A percentile compares a stretch with the other conserved stretches of the same genome.
phyloP scores from a whole-genome alignment of 2,329 filamentous ascomycete genomes.

The Dothidotthia symphoricarpi region DNA sequence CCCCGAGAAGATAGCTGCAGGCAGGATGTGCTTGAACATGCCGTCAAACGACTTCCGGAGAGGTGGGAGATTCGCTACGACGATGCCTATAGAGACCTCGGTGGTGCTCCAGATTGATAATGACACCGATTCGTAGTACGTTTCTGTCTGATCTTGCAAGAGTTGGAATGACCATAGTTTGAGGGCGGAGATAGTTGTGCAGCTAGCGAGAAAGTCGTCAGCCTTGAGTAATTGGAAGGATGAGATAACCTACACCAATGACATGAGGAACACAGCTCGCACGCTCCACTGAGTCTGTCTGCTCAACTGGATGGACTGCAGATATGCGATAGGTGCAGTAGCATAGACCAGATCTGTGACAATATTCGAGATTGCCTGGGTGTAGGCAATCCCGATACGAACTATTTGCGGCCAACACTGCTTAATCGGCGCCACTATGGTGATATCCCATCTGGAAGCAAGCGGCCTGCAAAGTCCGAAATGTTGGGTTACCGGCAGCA shows the following conservation, averaged over 20 bases:
- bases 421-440: background rate
- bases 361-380: constrained; percentile 2
- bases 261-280: background rate
- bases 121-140: background rate
- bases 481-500: constrained; percentile 4
- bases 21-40: background rate
- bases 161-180: background rate
- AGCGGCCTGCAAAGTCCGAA: constrained; percentile 7
- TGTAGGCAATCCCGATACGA: background rate
- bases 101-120: constrained; percentile 4
- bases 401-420: constrained; percentile 1
- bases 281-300: background rate
- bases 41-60: constrained; percentile 7
- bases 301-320: background rate
- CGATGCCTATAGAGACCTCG: constrained; percentile 15
- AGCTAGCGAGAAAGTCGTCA: too few species aligned
- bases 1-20: background rate
- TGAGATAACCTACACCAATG: background rate
- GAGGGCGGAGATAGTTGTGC: background rate
- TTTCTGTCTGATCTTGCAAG: background rate
- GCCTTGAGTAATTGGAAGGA: background rate
- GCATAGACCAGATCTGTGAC: constrained; percentile 2
- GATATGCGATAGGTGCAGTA: constrained; percentile 2
- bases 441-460: constrained; percentile 6
- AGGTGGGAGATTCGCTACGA: constrained; percentile 14